Evolutionary conservation across 2,329 filamentous ascomycete species (phyloP).

Genomic region (Fusarium staphyleae): DNA sequence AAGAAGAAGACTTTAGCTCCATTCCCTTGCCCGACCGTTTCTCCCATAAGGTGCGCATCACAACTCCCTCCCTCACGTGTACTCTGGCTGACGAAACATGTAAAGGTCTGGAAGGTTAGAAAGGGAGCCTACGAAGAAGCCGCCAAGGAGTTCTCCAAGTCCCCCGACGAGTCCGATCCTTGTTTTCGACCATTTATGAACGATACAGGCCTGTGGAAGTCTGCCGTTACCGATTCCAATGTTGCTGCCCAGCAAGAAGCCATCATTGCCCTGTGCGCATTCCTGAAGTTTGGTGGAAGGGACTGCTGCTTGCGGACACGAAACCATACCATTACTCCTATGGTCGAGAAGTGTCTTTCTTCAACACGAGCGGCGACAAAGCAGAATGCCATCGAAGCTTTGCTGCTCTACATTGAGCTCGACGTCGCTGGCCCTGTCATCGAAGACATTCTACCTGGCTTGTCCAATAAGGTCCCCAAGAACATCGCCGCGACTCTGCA

Average conservation of each 20-base stretch:
- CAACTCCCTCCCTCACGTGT: background rate
- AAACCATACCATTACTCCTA: slow-evolving; percentile 73
- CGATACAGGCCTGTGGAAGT: slow-evolving; percentile 89
- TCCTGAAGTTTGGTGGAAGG: slow-evolving; percentile 87
- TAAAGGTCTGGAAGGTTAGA: slow-evolving; percentile 81
- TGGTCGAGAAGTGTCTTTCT: slow-evolving; percentile 89
- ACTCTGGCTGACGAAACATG: background rate
- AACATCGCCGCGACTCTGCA: slow-evolving; percentile 75
- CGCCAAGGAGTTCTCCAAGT: slow-evolving; percentile 82
- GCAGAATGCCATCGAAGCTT: slow-evolving; percentile 81
- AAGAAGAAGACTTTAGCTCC: slow-evolving; percentile 84
- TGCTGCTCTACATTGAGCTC: slow-evolving; percentile 88
- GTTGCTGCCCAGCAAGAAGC: slow-evolving; percentile 97
- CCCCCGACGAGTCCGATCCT: slow-evolving; percentile 84
- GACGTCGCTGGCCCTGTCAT: slow-evolving; percentile 86
- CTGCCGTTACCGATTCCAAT: slow-evolving; percentile 90
- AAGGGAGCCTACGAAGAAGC: slow-evolving; percentile 96
- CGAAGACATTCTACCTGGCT: slow-evolving; percentile 84
- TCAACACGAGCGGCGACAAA: slow-evolving; percentile 91
- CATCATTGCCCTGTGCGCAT: slow-evolving; percentile 84
- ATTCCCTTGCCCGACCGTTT: slow-evolving; percentile 82
- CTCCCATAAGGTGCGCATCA: slow-evolving; percentile 73
- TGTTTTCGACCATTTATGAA: slow-evolving; percentile 87
- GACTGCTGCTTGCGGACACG: slow-evolving; percentile 83
- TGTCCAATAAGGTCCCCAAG: slow-evolving; percentile 91